Conservation (phyloP, 768 basidiomycete species). For the Cystofilobasidium macerans region DNA sequence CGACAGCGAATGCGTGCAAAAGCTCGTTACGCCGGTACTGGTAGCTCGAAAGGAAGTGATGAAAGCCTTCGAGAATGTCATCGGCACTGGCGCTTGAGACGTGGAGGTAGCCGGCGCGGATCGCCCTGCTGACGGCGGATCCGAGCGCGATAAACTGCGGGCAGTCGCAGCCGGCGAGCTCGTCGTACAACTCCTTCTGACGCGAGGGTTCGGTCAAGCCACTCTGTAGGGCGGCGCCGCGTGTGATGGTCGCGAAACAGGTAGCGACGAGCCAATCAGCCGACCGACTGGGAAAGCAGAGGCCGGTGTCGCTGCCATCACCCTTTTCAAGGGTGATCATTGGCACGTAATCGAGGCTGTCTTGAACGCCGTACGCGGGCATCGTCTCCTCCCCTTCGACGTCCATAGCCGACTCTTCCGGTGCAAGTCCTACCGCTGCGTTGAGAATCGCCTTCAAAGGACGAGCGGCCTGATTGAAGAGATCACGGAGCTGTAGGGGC, state of each 20-base stretch:
- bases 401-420: constrained; percentile 10
- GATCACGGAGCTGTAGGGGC: constrained; percentile 47
- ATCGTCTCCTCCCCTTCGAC: constrained; percentile 14
- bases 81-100: constrained; percentile 48
- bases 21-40: constrained; percentile 34
- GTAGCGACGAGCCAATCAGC: constrained; percentile 2
- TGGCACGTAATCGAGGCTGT: constrained; percentile 29
- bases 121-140: constrained; percentile 48
- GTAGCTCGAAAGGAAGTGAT: constrained; percentile 16
- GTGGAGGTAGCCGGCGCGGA: constrained; percentile 49
- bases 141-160: constrained; percentile 48
- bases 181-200: constrained; percentile 30
- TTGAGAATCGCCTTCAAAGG: constrained; percentile 35
- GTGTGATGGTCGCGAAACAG: constrained; percentile 4
- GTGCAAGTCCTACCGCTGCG: neutral
- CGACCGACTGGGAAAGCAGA: neutral
- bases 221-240: neutral
- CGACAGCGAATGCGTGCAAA: constrained; percentile 50
- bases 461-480: constrained; percentile 36
- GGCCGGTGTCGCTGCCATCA: neutral
- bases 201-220: constrained; percentile 11
- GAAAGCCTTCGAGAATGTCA: constrained; percentile 47
- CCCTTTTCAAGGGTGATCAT: constrained; percentile 11
- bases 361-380: neutral
- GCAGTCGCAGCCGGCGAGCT: constrained; percentile 42